Conservation (phyloP, 805 yeast species). For the Peterozyma toletana region DNA sequence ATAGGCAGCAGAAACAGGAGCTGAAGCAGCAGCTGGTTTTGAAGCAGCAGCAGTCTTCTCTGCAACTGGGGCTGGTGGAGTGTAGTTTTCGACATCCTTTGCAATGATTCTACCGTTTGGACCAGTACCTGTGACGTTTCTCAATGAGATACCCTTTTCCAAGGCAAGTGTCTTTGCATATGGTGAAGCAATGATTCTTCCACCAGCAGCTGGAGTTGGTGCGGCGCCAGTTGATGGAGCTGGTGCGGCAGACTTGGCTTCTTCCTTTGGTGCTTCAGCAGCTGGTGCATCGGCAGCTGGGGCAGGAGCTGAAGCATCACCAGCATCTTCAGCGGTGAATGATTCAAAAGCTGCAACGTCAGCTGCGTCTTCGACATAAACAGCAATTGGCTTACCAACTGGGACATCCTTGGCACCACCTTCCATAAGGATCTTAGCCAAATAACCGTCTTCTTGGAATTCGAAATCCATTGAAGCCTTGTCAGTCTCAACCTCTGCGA, state of each 20-base stretch:
- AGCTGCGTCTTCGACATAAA: slow-evolving; percentile 79
- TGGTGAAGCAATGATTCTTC: slow-evolving; percentile 88
- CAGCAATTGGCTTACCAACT: slow-evolving; percentile 94
- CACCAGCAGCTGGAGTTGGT: slow-evolving; percentile 34
- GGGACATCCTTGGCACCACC: slow-evolving; percentile 87
- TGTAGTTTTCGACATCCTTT: slow-evolving; percentile 75
- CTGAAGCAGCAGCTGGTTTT: slow-evolving; percentile 34
- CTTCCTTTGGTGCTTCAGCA: slow-evolving; percentile 24
- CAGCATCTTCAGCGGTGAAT: slow-evolving; percentile 81
- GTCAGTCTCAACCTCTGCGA: slow-evolving; percentile 97
- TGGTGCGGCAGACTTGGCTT: slow-evolving; percentile 22
- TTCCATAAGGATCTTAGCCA: slow-evolving; percentile 79
- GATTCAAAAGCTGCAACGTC: slow-evolving; percentile 86
- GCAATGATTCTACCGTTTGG: slow-evolving; percentile 93
- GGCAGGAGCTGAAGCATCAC: slow-evolving; percentile 37
- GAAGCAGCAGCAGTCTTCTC: slow-evolving; percentile 35
- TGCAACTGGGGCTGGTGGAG: slow-evolving; percentile 36
- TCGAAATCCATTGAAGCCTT: slow-evolving; percentile 98
- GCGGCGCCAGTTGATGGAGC: slow-evolving; percentile 18
- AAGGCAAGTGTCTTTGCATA: slow-evolving; percentile 88
- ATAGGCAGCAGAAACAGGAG: slow-evolving; percentile 51
- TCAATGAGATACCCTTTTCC: slow-evolving; percentile 84
- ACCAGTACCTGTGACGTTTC: slow-evolving; percentile 84
- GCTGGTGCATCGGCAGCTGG: slow-evolving; percentile 33
- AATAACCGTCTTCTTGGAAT: slow-evolving; percentile 92